Evolutionary conservation across 1,284 basidiomycete genomes (phyloP), one percentile per base, ranked within the genome.

Genomic region (Naganishia cerealis): DNA sequence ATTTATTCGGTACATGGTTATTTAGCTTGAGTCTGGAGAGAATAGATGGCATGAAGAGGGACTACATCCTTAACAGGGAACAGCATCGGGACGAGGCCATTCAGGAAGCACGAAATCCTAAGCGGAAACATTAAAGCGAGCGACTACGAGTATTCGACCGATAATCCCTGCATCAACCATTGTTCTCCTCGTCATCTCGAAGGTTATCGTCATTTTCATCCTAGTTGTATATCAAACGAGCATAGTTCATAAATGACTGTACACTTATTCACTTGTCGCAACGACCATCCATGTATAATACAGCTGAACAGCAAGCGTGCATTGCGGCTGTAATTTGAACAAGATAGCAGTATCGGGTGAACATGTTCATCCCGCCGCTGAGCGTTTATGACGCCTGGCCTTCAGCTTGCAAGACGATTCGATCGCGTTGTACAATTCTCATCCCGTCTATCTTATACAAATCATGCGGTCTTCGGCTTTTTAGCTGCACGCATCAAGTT

Each of bases 391-490:
- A 2, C 21, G n/a, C 46, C n/a, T 21, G 46, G 12, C 16, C 46
- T 50, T n/a, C 46, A 9, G 46, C 46, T 3, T 2, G 21, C n/a
- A 50, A 50, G 8, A 15, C 6, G 21, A 6, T n/a, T 48, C 24
- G 18, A 63, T 63, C 61, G 39, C 42, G 42, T 54, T 54, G 39
- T 54, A 63, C 61, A 63, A 63, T 63, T n/a, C 36, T 15, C 24
- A 18, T 18, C 8, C 3, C 1, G 12, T 21, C 59, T 36, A 52
- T 50, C 13, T 13, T 13, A 12, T 53, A 54, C 50, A 21, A 53
- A 39, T 63, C 76, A 80, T 68, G 71, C 67, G 38, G 79, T 79
- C 79, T 86, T 86, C 39, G 93, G 91, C 82, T 92, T 95, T 84
- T 96, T 95, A 55, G 86, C 92, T 90, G 54, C 21, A 68, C 61